phyloP scores from a whole-genome alignment of 768 basidiomycete genomes.

The Trametes cubensis region DNA sequence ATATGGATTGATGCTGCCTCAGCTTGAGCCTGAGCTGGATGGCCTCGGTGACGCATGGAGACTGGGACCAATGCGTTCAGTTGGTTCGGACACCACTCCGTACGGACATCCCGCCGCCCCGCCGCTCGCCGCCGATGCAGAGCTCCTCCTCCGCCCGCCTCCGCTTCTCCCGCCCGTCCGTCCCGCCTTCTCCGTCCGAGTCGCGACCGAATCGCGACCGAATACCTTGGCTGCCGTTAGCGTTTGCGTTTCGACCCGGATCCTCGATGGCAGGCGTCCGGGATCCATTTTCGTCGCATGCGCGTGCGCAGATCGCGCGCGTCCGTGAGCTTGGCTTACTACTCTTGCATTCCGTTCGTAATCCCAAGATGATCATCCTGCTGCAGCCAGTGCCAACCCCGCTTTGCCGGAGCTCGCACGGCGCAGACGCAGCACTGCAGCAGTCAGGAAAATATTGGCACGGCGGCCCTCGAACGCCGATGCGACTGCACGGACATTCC shows the following conservation, averaged over 20 bases:
- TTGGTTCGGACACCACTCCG: background rate
- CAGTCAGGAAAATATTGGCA: background rate
- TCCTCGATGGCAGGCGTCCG: too few relatives aligned
- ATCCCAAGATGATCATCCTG: background rate
- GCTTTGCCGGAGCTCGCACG: too few relatives aligned
- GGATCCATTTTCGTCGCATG: too few relatives aligned
- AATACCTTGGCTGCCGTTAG: background rate
- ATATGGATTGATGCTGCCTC: too few relatives aligned
- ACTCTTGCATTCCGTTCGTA: background rate
- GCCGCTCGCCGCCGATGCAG: background rate
- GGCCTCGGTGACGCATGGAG: background rate
- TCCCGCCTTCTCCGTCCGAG: background rate
- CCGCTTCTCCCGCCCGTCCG: background rate
- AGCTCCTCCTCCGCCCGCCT: constrained; percentile 1
- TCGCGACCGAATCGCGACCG: constrained; percentile 7
- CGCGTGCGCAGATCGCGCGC: too few relatives aligned
- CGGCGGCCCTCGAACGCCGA: background rate
- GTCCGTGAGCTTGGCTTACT: too few relatives aligned
- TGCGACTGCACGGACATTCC: too few relatives aligned
- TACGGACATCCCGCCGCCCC: background rate
- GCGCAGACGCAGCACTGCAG: background rate
- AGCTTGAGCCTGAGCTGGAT: too few relatives aligned
- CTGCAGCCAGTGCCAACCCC: too few relatives aligned
- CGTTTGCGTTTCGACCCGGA: too few relatives aligned
- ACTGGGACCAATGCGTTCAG: background rate